phyloP scores from a whole-genome alignment of 768 basidiomycete species.

The Russula sp. region DNA sequence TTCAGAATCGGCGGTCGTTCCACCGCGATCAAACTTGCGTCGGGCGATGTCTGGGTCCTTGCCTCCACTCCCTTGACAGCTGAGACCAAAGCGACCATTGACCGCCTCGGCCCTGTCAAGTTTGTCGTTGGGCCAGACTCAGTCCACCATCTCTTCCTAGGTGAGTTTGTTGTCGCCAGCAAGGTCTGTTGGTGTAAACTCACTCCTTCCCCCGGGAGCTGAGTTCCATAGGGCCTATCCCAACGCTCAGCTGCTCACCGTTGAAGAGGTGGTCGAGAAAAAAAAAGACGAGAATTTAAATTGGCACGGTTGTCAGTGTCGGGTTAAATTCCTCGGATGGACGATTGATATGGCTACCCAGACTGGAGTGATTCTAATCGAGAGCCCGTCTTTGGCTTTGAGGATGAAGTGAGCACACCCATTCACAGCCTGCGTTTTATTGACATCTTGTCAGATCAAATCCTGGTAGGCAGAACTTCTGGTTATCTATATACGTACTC shows the following conservation, averaged over 20 bases:
- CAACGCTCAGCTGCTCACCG: constrained; percentile 63
- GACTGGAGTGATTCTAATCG: constrained; percentile 34
- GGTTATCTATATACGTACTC: background rate
- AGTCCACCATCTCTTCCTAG: constrained; percentile 55
- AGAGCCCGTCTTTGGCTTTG: constrained; percentile 68
- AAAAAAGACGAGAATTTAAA: constrained; percentile 42
- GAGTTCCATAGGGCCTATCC: constrained; percentile 70
- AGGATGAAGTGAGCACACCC: constrained; percentile 47
- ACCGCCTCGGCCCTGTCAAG: constrained; percentile 65
- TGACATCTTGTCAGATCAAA: constrained; percentile 26
- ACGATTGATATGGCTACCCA: constrained; percentile 11
- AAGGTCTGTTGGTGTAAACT: constrained; percentile 27
- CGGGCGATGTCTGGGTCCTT: constrained; percentile 74
- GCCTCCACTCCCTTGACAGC: constrained; percentile 68
- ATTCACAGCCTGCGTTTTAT: background rate
- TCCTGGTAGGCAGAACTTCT: constrained; percentile 26
- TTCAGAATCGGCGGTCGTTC: constrained; percentile 78
- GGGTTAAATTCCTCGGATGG: background rate
- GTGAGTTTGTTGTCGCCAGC: constrained; percentile 30
- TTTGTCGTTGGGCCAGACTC: constrained; percentile 53
- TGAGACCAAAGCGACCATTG: constrained; percentile 57
- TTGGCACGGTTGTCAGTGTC: constrained; percentile 58
- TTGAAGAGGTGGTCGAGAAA: constrained; percentile 49
- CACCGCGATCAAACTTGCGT: constrained; percentile 66
- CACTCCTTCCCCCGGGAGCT: constrained; percentile 29